A percentile compares a stretch with the other conserved stretches of the same genome.
These are phyloP conservation scores for Oidiodendron maius DNA, from an alignment of 495 filamentous ascomycete species.

Conservation along the genomic window DNA sequence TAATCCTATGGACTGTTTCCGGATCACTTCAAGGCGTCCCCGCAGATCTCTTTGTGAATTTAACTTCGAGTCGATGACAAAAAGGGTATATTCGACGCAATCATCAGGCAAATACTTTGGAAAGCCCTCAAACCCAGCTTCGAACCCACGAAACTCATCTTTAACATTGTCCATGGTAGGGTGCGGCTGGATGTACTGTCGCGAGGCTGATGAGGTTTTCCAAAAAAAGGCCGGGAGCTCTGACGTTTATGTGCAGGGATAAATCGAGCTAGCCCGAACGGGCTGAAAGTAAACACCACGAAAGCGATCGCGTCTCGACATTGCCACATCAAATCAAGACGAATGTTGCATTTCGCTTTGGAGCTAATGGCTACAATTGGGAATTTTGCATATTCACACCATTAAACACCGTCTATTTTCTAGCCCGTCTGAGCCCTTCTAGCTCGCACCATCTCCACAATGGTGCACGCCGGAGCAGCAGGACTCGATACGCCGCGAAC, in stretches of 20 bases:
- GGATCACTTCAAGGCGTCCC: conserved; percentile 60
- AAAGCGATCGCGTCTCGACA: conserved; percentile 14
- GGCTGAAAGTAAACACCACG: neutral
- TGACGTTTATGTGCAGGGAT: conserved; percentile 1
- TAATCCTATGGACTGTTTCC: conserved; percentile 58
- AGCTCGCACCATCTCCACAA: conserved; percentile 19
- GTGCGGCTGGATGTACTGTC: neutral
- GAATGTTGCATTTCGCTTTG: conserved; percentile 15
- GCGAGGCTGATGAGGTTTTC: conserved; percentile 5
- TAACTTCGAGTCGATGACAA: conserved; percentile 53
- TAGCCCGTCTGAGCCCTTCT: conserved; percentile 8
- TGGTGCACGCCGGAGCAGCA: conserved; percentile 39
- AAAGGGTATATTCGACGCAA: conserved; percentile 80
- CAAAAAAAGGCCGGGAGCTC: neutral
- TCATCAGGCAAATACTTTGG: conserved; percentile 79
- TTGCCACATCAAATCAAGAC: conserved; percentile 6
- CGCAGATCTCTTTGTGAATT: conserved; percentile 40
- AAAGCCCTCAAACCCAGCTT: conserved; percentile 53
- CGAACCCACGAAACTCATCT: conserved; percentile 40
- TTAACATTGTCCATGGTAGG: conserved; percentile 20
- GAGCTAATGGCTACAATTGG: conserved; percentile 20
- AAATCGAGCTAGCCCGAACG: neutral
- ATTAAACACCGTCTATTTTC: conserved; percentile 11
- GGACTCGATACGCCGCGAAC: conserved; percentile 77
- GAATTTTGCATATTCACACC: conserved; percentile 15